A percentile compares a stretch with the other conserved stretches of the same genome.
phyloP scores from a whole-genome alignment of 495 filamentous ascomycete species.

The Mycothermus thermophilus region DNA sequence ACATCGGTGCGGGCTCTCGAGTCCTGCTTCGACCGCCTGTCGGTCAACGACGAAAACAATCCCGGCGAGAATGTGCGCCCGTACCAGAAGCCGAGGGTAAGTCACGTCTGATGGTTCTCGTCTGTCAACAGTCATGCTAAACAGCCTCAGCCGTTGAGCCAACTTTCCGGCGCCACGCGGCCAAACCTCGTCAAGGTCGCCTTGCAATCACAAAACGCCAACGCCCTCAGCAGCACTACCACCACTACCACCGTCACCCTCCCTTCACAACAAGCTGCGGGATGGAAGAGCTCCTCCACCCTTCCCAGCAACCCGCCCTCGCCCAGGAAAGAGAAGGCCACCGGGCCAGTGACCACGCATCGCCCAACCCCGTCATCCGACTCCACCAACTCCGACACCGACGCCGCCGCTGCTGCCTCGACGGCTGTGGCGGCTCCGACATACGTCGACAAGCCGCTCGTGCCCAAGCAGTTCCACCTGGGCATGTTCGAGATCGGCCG shows the following conservation, averaged over 20 bases:
- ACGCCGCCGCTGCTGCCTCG: slow-evolving; percentile 36
- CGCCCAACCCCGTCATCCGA: slow-evolving; percentile 12
- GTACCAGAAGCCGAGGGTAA: slow-evolving; percentile 59
- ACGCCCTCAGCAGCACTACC: slow-evolving; percentile 12
- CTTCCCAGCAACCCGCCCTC: slow-evolving; percentile 8
- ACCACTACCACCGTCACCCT: slow-evolving; percentile 48
- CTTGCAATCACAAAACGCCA: slow-evolving; percentile 50
- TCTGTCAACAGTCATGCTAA: not conserved
- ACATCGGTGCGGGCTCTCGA: slow-evolving; percentile 47
- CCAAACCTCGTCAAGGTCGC: slow-evolving; percentile 70
- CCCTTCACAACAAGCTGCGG: slow-evolving; percentile 51
- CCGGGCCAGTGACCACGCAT: too few species aligned
- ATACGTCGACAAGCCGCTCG: slow-evolving; percentile 43
- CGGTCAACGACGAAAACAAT: slow-evolving; percentile 72
- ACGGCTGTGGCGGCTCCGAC: slow-evolving; percentile 37
- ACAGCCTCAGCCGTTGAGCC: slow-evolving; percentile 16
- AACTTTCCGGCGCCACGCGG: slow-evolving; percentile 44
- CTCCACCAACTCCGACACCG: slow-evolving; percentile 35
- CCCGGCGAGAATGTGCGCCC: slow-evolving; percentile 30
- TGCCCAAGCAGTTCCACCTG: slow-evolving; percentile 67
- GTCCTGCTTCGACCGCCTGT: slow-evolving; percentile 66
- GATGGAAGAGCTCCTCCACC: slow-evolving; percentile 24
- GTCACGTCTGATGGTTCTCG: not conserved
- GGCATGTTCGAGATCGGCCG: slow-evolving; percentile 99
- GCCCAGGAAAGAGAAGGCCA: slow-evolving; percentile 14